Evolutionary conservation across 441 rosid genomes (phyloP).

Genomic region (Pelargonium citronellum): DNA sequence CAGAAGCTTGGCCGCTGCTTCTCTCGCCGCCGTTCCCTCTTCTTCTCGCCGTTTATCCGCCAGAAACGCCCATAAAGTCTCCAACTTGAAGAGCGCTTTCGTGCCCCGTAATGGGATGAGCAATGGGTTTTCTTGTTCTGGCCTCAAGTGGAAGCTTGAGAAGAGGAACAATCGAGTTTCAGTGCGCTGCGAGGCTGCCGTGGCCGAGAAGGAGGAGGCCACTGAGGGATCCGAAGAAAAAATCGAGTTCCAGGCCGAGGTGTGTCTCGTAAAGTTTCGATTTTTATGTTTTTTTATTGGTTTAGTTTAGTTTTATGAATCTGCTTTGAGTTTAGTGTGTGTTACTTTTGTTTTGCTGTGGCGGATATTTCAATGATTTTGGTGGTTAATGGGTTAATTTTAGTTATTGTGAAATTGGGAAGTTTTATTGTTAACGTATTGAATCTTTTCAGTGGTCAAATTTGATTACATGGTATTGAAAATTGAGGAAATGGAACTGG

Average conservation of each 20-base stretch:
- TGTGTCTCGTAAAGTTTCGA: slow-evolving; percentile 30
- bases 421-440: not conserved
- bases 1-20: slow-evolving; percentile 51
- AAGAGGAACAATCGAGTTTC: slow-evolving; percentile 42
- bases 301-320: not conserved
- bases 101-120: slow-evolving; percentile 39
- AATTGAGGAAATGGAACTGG: slow-evolving; percentile 15
- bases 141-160: slow-evolving; percentile 52
- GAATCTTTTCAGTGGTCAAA: not conserved
- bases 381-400: not conserved
- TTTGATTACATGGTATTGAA: not conserved
- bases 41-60: slow-evolving; percentile 35
- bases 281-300: too few relatives aligned
- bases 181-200: slow-evolving; percentile 64
- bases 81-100: slow-evolving; percentile 37
- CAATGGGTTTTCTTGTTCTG: slow-evolving; percentile 42
- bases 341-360: slow-evolving; percentile 4
- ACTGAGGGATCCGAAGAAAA: slow-evolving; percentile 72
- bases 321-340: not conserved
- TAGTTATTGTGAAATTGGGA: not conserved
- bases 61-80: slow-evolving; percentile 26
- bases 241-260: slow-evolving; percentile 98
- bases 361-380: not conserved
- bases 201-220: slow-evolving; percentile 68
- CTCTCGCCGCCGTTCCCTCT: slow-evolving; percentile 46